These are phyloP conservation scores for Aspergillus fischeri DNA, from an alignment of 2,329 filamentous ascomycete genomes.

Conservation along the genomic window DNA sequence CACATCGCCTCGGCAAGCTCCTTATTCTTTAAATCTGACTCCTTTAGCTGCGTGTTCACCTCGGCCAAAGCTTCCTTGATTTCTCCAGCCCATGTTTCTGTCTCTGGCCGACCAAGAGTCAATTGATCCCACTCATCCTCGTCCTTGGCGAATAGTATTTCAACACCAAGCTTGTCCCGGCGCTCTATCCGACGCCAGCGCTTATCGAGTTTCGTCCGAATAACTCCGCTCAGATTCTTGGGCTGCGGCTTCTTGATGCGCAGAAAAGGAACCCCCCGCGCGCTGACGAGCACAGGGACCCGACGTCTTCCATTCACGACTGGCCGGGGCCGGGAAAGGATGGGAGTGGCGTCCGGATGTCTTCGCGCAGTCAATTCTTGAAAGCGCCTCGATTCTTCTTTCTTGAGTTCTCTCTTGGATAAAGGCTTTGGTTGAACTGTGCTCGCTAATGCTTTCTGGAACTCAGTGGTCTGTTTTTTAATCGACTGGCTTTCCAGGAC, in stretches of 20 bases:
- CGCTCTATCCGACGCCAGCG: conserved; percentile 33
- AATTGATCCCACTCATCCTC: conserved; percentile 42
- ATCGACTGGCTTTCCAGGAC: conserved; percentile 21
- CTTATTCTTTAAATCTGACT: conserved; percentile 25
- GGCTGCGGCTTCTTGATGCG: conserved; percentile 45
- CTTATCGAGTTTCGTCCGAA: conserved; percentile 32
- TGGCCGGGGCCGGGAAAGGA: conserved; percentile 33
- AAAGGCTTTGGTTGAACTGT: conserved; percentile 18
- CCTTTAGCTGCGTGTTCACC: conserved; percentile 19
- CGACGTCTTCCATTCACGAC: conserved; percentile 34
- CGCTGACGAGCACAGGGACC: conserved; percentile 40
- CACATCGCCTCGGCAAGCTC: conserved; percentile 35
- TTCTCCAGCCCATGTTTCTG: conserved; percentile 21
- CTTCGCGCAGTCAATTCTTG: conserved; percentile 26
- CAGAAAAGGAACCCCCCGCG: conserved; percentile 40
- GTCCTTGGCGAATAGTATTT: conserved; percentile 31
- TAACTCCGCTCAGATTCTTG: conserved; percentile 33
- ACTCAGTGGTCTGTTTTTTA: conserved; percentile 17
- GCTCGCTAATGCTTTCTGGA: conserved; percentile 16
- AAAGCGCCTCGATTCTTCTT: conserved; percentile 20
- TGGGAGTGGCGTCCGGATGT: conserved; percentile 31
- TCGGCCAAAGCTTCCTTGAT: conserved; percentile 17
- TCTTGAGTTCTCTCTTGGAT: conserved; percentile 20
- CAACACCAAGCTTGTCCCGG: conserved; percentile 27
- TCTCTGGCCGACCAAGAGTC: conserved; percentile 17